phyloP scores from a whole-genome alignment of 2,329 filamentous ascomycete genomes.

The Apiospora pterosperma region DNA sequence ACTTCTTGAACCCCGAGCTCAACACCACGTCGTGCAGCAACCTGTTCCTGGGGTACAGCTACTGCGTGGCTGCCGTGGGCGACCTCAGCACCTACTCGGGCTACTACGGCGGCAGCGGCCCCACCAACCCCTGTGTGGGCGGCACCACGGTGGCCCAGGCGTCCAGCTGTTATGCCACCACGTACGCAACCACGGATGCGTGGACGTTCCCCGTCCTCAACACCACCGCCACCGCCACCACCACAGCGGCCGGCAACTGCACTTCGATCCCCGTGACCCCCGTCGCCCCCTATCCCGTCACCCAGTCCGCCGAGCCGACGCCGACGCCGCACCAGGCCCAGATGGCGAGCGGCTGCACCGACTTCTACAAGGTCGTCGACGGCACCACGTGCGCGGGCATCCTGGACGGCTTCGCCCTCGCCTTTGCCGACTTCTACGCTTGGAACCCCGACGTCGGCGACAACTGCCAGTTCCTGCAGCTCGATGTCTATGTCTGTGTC shows the following conservation, averaged over 20 bases:
- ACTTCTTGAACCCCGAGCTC: slow-evolving; percentile 6
- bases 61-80: neutral
- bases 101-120: neutral
- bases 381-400: neutral
- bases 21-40: neutral
- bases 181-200: neutral
- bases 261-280: neutral
- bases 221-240: neutral
- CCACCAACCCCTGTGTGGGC: neutral
- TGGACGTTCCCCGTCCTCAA: slow-evolving; percentile 6
- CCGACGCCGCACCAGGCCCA: neutral
- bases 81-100: neutral
- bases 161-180: slow-evolving; percentile 5
- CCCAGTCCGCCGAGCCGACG: neutral
- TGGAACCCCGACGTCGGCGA: neutral
- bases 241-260: neutral
- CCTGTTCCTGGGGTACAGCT: neutral
- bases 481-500: neutral
- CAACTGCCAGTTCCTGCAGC: neutral
- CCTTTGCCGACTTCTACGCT: neutral
- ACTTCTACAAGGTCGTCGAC: neutral
- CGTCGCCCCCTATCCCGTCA: neutral
- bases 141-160: neutral
- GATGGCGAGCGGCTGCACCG: neutral
- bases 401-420: neutral